Evolutionary conservation across 2,329 filamentous ascomycete species (phyloP).

Genomic region (Claviceps quebecensis): DNA sequence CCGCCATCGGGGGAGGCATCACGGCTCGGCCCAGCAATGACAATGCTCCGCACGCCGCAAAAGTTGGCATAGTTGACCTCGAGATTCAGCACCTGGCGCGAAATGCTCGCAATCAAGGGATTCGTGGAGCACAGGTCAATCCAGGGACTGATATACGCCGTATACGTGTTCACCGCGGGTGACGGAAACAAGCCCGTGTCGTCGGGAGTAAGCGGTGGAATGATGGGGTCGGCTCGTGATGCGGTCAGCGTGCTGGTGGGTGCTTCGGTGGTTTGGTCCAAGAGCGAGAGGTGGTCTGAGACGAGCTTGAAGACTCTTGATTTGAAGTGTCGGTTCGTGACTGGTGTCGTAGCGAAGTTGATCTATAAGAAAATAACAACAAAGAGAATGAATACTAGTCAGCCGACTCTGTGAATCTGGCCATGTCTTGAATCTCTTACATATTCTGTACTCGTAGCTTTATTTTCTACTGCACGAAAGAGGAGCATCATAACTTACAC

Average conservation of each 20-base stretch:
- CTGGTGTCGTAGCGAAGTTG: slow-evolving; percentile 63
- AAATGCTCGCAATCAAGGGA: slow-evolving; percentile 71
- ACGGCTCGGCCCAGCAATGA: slow-evolving; percentile 64
- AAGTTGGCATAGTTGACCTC: slow-evolving; percentile 94
- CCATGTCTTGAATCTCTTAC: too few species aligned
- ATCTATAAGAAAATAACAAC: slow-evolving; percentile 35
- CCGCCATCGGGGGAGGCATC: slow-evolving; percentile 40
- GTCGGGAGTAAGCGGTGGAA: slow-evolving; percentile 59
- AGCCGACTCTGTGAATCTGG: neutral
- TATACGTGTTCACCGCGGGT: slow-evolving; percentile 54
- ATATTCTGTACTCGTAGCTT: too few species aligned
- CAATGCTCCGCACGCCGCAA: slow-evolving; percentile 72
- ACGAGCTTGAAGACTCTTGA: slow-evolving; percentile 51
- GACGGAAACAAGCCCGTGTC: slow-evolving; percentile 64
- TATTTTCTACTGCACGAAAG: neutral
- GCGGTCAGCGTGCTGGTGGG: slow-evolving; percentile 28
- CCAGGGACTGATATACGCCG: slow-evolving; percentile 78
- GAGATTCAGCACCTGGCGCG: slow-evolving; percentile 75
- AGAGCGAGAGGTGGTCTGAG: slow-evolving; percentile 35
- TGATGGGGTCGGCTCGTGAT: slow-evolving; percentile 40
- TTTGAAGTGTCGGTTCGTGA: slow-evolving; percentile 63
- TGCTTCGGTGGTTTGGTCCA: slow-evolving; percentile 26
- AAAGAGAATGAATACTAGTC: neutral
- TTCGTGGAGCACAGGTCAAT: slow-evolving; percentile 78
- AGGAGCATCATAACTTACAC: slow-evolving; percentile 36